Evolutionary conservation across 345 rosid species (phyloP), one percentile per base, ranked within the genome.

Genomic region (Crucihimalaya himalaica): DNA sequence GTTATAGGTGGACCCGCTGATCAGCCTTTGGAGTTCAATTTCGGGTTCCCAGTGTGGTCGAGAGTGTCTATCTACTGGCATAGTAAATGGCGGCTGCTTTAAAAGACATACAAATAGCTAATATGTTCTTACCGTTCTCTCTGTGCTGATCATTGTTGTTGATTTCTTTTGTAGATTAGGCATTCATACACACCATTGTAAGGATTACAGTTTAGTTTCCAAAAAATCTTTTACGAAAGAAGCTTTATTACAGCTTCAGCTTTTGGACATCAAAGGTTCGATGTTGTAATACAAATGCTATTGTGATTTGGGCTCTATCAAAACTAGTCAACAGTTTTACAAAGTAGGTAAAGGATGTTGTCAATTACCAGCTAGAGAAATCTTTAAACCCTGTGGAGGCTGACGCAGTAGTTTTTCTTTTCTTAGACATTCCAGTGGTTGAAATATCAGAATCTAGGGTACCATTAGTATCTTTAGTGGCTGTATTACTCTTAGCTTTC

Each of bases 61-160:
- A 87, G 97, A 71, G 96, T 91, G 27, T 95, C 97, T 7, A 89
- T 95, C 54, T 89, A 87, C 72, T 91, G 99, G 97, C 97, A 95
- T 57, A 83, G 82, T 71, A 95, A 84, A 78, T 95, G 99, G 99
- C 84, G 81, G 62, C 86, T 91, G 55, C 97, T 76, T 77, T 77
- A n/a, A 59, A 59, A 61, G 11, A 52, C 21, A 15, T 12, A 59
- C 62, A 37, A 0, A 39, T 42, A 59, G 12, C 37, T 20, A 20
- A 23, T 10, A 57, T 75, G 32, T 52, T 61, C 19, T 53, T 46
- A 42, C 50, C 3, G 7, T 46, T 65, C 71, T 21, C 57, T 57
- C 10, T 51, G 12, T 18, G 2, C 31, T 50, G 58, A 43, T 72
- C 50, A 42, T 53, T 63, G 63, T 28, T 47, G 59, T 39, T 47